These are phyloP conservation scores for Porphyra umbilicalis DNA, from an alignment of 31 red algal genomes.

Conservation along the genomic window DNA sequence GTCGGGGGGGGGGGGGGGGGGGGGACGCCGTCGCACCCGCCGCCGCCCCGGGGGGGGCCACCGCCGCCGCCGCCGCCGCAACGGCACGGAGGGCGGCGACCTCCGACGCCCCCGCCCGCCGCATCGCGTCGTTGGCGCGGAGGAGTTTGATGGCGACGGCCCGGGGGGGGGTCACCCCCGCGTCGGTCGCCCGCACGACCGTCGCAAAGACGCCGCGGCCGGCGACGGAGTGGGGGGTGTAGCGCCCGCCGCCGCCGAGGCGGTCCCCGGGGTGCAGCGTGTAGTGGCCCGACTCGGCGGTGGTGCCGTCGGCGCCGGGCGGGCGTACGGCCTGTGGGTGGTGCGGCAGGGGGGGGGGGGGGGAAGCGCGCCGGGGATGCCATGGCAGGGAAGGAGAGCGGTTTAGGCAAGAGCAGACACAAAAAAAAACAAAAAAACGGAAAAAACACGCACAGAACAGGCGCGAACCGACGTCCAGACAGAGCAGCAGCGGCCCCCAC, in stretches of 20 bases:
- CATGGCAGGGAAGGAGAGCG: too few relatives aligned
- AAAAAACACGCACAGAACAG: not conserved
- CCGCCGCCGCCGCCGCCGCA: not conserved
- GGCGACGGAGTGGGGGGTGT: not conserved
- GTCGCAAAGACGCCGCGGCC: conserved; percentile 18
- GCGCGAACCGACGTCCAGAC: not conserved
- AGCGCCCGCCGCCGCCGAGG: conserved; percentile 8
- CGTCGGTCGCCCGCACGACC: conserved; percentile 2
- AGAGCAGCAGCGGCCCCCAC: too few relatives aligned
- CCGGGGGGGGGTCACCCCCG: not conserved
- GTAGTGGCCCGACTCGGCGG: conserved; percentile 2
- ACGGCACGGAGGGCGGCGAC: not conserved
- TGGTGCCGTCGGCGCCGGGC: not conserved
- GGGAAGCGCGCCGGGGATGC: too few relatives aligned
- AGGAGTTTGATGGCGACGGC: conserved; percentile 19
- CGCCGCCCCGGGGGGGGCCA: not conserved
- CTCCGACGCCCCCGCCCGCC: conserved; percentile 9
- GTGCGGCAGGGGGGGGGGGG: not conserved
- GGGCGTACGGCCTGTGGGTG: not conserved
- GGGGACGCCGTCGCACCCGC: too few relatives aligned
- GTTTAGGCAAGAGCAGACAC: not conserved
- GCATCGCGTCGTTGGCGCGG: conserved; percentile 15
- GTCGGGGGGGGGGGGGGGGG: too few relatives aligned
- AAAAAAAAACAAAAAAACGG: not conserved
- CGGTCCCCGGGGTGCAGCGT: conserved; percentile 6